These are phyloP conservation scores for Arthonia radiata DNA, from an alignment of 495 filamentous ascomycete genomes.

Conservation along the genomic window DNA sequence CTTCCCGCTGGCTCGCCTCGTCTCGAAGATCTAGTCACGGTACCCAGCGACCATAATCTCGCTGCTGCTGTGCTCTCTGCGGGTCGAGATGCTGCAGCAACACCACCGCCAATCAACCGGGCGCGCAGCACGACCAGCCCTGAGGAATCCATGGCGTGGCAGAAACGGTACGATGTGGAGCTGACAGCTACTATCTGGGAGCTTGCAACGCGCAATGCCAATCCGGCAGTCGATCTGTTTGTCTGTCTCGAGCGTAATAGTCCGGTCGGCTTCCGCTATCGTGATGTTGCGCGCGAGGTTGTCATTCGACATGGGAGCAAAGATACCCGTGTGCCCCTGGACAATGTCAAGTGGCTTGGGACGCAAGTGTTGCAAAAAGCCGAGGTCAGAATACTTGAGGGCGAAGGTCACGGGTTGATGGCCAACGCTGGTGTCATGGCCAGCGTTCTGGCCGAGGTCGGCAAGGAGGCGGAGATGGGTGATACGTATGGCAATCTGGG, in stretches of 20 bases:
- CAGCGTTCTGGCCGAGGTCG: constrained; percentile 75
- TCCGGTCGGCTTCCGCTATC: constrained; percentile 87
- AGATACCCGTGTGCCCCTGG: constrained; percentile 78
- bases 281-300: constrained; percentile 73
- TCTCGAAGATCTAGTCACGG: too few species aligned
- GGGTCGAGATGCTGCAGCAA: too few species aligned
- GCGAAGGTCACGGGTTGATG: constrained; percentile 92
- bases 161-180: constrained; percentile 56
- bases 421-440: constrained; percentile 85
- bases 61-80: too few species aligned
- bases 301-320: constrained; percentile 85
- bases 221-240: constrained; percentile 79
- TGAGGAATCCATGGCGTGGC: too few species aligned
- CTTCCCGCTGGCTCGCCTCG: too few species aligned
- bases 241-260: constrained; percentile 81
- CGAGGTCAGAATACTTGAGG: constrained; percentile 74
- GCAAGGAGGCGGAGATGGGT: constrained; percentile 60
- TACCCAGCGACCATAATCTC: too few species aligned
- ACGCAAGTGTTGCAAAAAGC: constrained; percentile 27
- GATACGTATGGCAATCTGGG: not conserved
- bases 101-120: constrained; percentile 21
- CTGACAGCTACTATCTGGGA: constrained; percentile 89
- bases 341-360: constrained; percentile 87
- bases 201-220: constrained; percentile 72
- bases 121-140: constrained; percentile 25